phyloP scores from a whole-genome alignment of 257 asterid species.

The Jacaranda copaia region DNA sequence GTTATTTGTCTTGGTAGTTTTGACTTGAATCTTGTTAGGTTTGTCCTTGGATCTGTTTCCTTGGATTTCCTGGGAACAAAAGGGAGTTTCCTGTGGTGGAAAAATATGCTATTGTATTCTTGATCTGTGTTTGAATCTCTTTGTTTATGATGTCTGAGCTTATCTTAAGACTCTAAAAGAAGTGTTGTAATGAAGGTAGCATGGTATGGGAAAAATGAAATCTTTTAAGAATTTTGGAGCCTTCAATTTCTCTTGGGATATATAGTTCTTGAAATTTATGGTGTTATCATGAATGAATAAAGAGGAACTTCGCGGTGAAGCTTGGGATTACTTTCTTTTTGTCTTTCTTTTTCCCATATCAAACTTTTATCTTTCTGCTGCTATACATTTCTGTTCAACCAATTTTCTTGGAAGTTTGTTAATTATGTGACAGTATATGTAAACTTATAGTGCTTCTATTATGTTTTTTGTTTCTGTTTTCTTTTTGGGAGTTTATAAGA shows the following conservation, averaged over 20 bases:
- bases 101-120: neutral
- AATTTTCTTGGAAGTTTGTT: neutral
- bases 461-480: neutral
- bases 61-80: neutral
- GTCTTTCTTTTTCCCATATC: neutral
- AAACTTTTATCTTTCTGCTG: neutral
- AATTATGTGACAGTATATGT: neutral
- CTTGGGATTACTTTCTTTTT: neutral
- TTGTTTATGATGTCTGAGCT: constrained; percentile 9
- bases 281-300: neutral
- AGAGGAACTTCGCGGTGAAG: constrained; percentile 4
- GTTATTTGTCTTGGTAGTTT: neutral
- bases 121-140: neutral
- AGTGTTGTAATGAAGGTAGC: neutral
- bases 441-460: neutral
- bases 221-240: neutral
- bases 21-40: constrained; percentile 10
- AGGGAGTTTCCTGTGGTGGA: neutral
- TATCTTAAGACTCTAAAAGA: constrained; percentile 2
- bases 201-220: neutral
- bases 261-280: constrained; percentile 26
- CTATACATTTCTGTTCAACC: neutral
- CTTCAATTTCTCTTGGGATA: neutral
- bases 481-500: neutral
- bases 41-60: constrained; percentile 40